Base-by-base conservation (phyloP, 768 basidiomycete genomes). In the Auriscalpium orientale region DNA sequence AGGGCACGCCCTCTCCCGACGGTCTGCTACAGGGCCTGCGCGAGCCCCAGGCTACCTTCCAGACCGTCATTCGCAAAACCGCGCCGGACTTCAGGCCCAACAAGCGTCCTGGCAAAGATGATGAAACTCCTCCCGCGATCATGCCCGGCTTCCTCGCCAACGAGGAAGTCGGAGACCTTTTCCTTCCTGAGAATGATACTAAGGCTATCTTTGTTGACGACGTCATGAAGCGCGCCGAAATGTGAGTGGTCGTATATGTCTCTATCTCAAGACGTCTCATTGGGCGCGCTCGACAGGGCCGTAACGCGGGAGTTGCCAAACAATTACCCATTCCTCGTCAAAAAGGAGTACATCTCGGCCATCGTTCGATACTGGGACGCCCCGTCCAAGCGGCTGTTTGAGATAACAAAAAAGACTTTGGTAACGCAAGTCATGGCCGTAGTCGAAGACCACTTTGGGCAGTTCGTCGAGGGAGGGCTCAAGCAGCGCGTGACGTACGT, bases 261-360 rank as follows among this genome's bases (percentile, higher is more conserved):
- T 10, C 50, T 8, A 45, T 1, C n/a, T 33, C 36, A 34, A 46
- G 28, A 18, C 11, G 11, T 34, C 18, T 35, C 18, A 36, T 57
- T 15, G 53, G 38, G 12, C 35, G 37, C 28, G 15, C 44, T 51
- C 35, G 45, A 18, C 53, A 88, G 85, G 13, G 78, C 84, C 2
- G 74, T 82, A 6, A 84, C 85, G 0, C 80, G 86, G 4, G 85
- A 89, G 63, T 75, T 88, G 0, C 86, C 85, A 0, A 82, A 79
- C 2, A 76, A 78, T 54, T 83, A 79, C 54, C 84, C 85, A 0
- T 88, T 81, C 38, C 47, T 62, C 9, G 64, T 69, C 18, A 68
- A 57, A 33, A 53, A 61, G 43, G 43, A 60, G 11, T 63, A 60
- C 44, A 66, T 71, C 18, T 13, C 21, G 1, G n/a, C 46, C 3